Conservation (phyloP, 306 rosid species). For the Cicer yamashitae region DNA sequence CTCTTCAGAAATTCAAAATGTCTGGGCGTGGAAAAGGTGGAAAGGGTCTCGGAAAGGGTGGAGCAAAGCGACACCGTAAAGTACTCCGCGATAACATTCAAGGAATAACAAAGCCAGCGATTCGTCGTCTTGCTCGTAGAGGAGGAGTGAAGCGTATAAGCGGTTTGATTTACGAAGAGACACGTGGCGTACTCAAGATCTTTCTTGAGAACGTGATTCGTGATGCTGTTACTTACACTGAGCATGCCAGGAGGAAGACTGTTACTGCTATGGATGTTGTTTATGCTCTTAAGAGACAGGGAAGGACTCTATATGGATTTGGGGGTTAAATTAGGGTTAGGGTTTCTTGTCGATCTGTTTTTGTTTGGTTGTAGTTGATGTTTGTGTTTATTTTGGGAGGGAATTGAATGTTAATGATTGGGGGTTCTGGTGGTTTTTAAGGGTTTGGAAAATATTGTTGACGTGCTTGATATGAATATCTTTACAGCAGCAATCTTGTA, state of each 20-base stretch:
- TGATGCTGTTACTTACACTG: conserved; percentile 76
- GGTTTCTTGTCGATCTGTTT: neutral
- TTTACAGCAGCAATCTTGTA: neutral
- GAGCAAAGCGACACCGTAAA: conserved; percentile 79
- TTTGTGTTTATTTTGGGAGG: neutral
- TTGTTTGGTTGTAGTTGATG: neutral
- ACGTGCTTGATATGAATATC: neutral
- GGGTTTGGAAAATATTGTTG: no score
- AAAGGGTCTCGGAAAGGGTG: conserved; percentile 83
- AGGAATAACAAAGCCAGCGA: conserved; percentile 78
- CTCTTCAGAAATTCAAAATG: conserved; percentile 41
- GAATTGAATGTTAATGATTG: no score
- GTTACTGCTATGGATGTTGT: conserved; percentile 85
- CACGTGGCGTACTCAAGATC: conserved; percentile 76
- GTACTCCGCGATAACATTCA: conserved; percentile 73
- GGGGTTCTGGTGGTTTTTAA: neutral
- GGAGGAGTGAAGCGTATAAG: conserved; percentile 82
- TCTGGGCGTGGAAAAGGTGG: conserved; percentile 89
- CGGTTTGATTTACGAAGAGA: conserved; percentile 76
- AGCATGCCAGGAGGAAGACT: conserved; percentile 76
- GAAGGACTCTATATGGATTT: conserved; percentile 75
- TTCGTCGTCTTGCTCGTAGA: conserved; percentile 74
- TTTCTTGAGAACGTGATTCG: conserved; percentile 80
- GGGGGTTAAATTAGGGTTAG: conserved; percentile 61
- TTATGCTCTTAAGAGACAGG: conserved; percentile 74